Evolutionary conservation across 148 eudicot species (phyloP).

Genomic region (Vaccinium vitisidaea): DNA sequence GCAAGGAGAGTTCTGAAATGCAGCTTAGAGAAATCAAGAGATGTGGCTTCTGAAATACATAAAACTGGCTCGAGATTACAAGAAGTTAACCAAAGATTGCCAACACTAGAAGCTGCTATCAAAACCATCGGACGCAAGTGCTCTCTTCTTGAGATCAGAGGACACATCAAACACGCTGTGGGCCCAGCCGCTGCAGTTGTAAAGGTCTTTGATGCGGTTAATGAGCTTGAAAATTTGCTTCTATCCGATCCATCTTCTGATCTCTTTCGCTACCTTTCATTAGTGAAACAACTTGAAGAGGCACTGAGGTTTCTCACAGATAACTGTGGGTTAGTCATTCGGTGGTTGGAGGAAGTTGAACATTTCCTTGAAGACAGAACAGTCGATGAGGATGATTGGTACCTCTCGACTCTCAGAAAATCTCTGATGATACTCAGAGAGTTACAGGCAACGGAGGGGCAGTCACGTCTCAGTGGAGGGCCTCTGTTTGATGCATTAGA

Average conservation of each 20-base stretch:
- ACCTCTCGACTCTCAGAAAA: slow-evolving; percentile 35
- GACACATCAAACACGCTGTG: slow-evolving; percentile 45
- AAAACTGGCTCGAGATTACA: slow-evolving; percentile 33
- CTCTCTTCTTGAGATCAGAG: slow-evolving; percentile 36
- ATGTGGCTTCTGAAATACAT: slow-evolving; percentile 34
- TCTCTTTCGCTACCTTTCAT: slow-evolving; percentile 36
- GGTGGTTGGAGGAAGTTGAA: slow-evolving; percentile 68
- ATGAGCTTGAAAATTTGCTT: slow-evolving; percentile 42
- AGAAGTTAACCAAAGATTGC: slow-evolving; percentile 27
- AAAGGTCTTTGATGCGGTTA: slow-evolving; percentile 47
- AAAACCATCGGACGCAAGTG: slow-evolving; percentile 30
- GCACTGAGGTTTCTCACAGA: slow-evolving; percentile 57
- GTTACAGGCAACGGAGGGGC: slow-evolving; percentile 43
- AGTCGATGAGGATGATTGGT: slow-evolving; percentile 30
- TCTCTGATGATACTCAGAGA: slow-evolving; percentile 46
- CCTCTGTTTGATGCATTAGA: slow-evolving; percentile 42
- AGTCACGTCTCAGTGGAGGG: slow-evolving; percentile 42
- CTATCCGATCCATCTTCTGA: slow-evolving; percentile 27
- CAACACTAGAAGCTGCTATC: slow-evolving; percentile 33
- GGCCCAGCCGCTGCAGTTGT: slow-evolving; percentile 62
- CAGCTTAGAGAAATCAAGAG: slow-evolving; percentile 51
- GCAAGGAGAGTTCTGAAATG: slow-evolving; percentile 46
- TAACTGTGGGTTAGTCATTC: slow-evolving; percentile 53
- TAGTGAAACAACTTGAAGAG: slow-evolving; percentile 54
- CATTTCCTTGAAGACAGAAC: slow-evolving; percentile 37